These are phyloP conservation scores for Ensete glaucum DNA, from an alignment of 176 grass and related monocot genomes.

Conservation along the genomic window DNA sequence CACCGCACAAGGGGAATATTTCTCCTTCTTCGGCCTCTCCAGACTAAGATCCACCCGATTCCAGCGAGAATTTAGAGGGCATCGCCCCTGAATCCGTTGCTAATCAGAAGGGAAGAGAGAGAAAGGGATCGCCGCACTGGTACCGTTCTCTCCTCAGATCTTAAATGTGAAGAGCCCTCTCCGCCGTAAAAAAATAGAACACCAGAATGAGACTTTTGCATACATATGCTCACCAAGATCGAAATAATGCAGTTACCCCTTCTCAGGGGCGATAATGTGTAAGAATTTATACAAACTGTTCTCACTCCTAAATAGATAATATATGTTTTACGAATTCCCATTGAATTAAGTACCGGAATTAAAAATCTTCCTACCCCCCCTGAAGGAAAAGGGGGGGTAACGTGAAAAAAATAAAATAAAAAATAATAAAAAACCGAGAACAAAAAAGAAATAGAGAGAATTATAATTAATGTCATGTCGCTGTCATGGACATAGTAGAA, in stretches of 20 bases:
- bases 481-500: constrained; percentile 3
- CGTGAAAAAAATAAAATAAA: no score
- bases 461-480: constrained; percentile 1
- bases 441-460: neutral
- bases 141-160: neutral
- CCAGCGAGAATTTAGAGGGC: neutral
- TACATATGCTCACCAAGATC: neutral
- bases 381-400: no score
- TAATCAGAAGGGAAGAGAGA: neutral
- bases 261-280: neutral
- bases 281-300: no score
- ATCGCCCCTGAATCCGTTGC: neutral
- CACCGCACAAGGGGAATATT: neutral
- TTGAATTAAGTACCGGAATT: no score
- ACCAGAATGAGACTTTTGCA: neutral
- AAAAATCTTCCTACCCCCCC: no score
- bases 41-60: neutral
- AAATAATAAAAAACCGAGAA: no score
- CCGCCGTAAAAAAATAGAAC: neutral
- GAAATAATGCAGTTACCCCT: neutral
- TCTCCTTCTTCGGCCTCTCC: neutral
- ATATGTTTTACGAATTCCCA: no score
- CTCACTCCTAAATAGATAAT: no score
- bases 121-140: neutral
- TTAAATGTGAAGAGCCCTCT: no score